Evolutionary conservation across 371 early-diverging fungal genomes (phyloP).

Genomic region (Rhizopus delemar): DNA sequence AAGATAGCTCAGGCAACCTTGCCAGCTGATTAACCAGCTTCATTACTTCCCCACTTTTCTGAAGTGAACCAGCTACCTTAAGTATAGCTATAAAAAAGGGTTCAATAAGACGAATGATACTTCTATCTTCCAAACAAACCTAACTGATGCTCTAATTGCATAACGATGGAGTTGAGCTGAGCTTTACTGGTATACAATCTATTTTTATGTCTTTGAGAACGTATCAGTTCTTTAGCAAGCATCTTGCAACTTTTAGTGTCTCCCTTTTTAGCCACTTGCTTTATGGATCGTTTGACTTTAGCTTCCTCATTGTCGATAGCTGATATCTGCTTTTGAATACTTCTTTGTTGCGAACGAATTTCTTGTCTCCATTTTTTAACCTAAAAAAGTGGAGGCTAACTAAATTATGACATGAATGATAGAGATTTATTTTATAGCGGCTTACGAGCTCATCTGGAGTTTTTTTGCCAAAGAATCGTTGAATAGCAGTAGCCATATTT

Average conservation of each 20-base stretch:
- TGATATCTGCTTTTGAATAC: constrained; percentile 82
- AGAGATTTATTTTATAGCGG: background rate
- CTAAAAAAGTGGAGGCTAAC: constrained; percentile 34
- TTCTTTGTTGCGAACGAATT: constrained; percentile 85
- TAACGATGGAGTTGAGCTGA: constrained; percentile 86
- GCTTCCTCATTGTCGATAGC: constrained; percentile 80
- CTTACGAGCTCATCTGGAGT: constrained; percentile 66
- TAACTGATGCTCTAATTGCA: constrained; percentile 90
- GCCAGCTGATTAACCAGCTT: constrained; percentile 82
- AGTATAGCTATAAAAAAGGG: constrained; percentile 57
- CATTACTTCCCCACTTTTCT: constrained; percentile 91
- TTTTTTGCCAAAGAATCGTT: constrained; percentile 66
- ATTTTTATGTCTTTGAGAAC: constrained; percentile 77
- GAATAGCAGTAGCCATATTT: constrained; percentile 48
- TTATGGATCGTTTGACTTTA: constrained; percentile 79
- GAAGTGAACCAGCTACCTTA: constrained; percentile 86
- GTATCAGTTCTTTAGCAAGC: constrained; percentile 85
- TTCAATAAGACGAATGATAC: background rate
- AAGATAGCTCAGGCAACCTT: constrained; percentile 81
- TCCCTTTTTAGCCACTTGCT: constrained; percentile 85
- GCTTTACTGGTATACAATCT: constrained; percentile 88
- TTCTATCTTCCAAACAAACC: constrained; percentile 47
- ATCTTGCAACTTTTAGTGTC: constrained; percentile 77
- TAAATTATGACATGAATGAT: background rate
- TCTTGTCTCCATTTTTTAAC: constrained; percentile 89